Conservation (phyloP, 495 filamentous ascomycete species). For the Cercophora sp. region DNA sequence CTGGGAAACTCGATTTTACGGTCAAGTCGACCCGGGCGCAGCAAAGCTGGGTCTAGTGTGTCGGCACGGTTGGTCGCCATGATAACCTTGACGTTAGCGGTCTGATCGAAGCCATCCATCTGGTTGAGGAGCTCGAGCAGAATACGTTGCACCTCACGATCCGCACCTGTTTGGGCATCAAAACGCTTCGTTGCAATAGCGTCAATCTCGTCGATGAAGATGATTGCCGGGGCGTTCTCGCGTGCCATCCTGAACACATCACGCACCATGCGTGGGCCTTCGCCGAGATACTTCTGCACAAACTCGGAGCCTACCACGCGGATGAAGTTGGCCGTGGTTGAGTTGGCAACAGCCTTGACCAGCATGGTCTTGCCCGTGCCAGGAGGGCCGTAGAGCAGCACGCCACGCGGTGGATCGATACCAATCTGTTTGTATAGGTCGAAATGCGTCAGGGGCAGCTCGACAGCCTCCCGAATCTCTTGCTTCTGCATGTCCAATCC, state of each 20-base stretch:
- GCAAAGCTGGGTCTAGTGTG: slow-evolving; percentile 88
- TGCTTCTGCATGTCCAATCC: slow-evolving; percentile 99
- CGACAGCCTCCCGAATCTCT: slow-evolving; percentile 95
- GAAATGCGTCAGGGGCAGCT: slow-evolving; percentile 93
- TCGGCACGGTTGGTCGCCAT: slow-evolving; percentile 99
- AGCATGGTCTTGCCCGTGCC: slow-evolving; percentile 99
- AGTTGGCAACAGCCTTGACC: slow-evolving; percentile 97
- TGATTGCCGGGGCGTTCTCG: slow-evolving; percentile 96
- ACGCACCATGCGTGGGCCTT: slow-evolving; percentile 96
- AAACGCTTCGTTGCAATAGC: slow-evolving; percentile 99
- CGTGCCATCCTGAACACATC: slow-evolving; percentile 99
- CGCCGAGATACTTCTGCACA: slow-evolving; percentile 96
- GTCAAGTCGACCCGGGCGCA: slow-evolving; percentile 92
- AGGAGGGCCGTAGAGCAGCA: slow-evolving; percentile 91
- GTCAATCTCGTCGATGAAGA: slow-evolving; percentile 99
- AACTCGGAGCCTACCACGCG: slow-evolving; percentile 97
- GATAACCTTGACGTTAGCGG: slow-evolving; percentile 98
- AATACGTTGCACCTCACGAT: slow-evolving; percentile 97
- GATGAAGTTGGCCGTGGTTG: slow-evolving; percentile 97
- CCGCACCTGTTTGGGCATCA: slow-evolving; percentile 95
- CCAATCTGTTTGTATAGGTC: slow-evolving; percentile 98
- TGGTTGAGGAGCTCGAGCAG: slow-evolving; percentile 95
- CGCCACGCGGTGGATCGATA: slow-evolving; percentile 95
- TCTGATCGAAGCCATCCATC: slow-evolving; percentile 99
- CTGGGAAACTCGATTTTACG: slow-evolving; percentile 97